These are phyloP conservation scores for Chytriomyces sp. DNA, from an alignment of 192 early-diverging fungal genomes.

Conservation along the genomic window DNA sequence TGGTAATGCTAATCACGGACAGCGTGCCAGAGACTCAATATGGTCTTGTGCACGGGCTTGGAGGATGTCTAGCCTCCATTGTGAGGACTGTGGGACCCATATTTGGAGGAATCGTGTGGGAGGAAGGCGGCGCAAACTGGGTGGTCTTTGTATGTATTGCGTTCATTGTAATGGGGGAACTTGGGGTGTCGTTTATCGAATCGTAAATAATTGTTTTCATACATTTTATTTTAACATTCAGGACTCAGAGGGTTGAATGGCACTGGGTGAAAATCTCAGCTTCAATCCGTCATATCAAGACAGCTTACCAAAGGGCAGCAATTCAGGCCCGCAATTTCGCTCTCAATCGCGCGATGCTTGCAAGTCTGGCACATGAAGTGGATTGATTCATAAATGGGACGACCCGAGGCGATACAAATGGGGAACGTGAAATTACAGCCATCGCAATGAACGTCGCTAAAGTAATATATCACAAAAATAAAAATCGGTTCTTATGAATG, in stretches of 20 bases:
- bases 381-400: slow-evolving; percentile 56
- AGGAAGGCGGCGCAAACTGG: slow-evolving; percentile 21
- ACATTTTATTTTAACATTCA: too few species aligned
- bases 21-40: slow-evolving; percentile 33
- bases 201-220: too few species aligned
- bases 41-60: slow-evolving; percentile 46
- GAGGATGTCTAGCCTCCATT: slow-evolving; percentile 37
- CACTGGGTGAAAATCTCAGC: not conserved
- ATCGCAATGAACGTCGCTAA: slow-evolving; percentile 47
- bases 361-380: slow-evolving; percentile 67
- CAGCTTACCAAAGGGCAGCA: slow-evolving; percentile 60
- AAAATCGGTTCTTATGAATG: not conserved
- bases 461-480: not conserved
- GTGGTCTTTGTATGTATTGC: slow-evolving; percentile 17
- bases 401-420: slow-evolving; percentile 59
- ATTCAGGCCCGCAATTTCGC: slow-evolving; percentile 47
- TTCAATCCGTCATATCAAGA: not conserved
- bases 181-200: not conserved
- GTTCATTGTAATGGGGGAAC: not conserved
- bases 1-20: slow-evolving; percentile 46
- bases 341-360: slow-evolving; percentile 63
- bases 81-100: slow-evolving; percentile 39
- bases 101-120: slow-evolving; percentile 31
- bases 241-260: not conserved
- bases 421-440: slow-evolving; percentile 56